Evolutionary conservation across 805 yeast species (phyloP).

Genomic region (Saccharomycopsis sp.): DNA sequence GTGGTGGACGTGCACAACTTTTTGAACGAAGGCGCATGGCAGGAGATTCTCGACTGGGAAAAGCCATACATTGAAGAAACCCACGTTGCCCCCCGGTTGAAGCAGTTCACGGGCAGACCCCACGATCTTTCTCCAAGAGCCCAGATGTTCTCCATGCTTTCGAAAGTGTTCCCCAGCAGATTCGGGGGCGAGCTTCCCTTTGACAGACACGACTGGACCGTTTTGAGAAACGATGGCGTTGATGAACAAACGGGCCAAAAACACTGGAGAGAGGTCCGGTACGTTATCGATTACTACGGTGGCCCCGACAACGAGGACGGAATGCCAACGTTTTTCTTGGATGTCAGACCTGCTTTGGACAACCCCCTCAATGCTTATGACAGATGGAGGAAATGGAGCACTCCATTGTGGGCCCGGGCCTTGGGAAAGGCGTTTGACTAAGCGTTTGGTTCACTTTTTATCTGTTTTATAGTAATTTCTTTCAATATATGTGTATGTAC

Average conservation of each 20-base stretch:
- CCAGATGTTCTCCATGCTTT: conserved; percentile 50
- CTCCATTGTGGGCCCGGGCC: no score
- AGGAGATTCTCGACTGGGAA: conserved; percentile 90
- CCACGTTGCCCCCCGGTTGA: conserved; percentile 60
- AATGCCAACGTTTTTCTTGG: conserved; percentile 84
- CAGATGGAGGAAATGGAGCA: conserved; percentile 58
- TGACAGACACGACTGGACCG: conserved; percentile 99
- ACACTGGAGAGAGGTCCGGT: conserved; percentile 67
- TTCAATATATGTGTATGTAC: neutral
- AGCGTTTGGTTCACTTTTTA: no score
- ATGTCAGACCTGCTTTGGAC: conserved; percentile 94
- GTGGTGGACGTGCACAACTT: conserved; percentile 98
- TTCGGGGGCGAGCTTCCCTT: conserved; percentile 82
- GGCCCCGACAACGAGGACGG: conserved; percentile 86
- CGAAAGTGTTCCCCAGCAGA: conserved; percentile 60
- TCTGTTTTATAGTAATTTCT: neutral
- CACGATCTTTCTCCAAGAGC: conserved; percentile 84
- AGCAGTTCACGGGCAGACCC: conserved; percentile 88
- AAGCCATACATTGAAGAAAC: conserved; percentile 45
- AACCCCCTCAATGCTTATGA: conserved; percentile 52
- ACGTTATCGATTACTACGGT: conserved; percentile 92
- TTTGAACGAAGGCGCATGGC: conserved; percentile 96
- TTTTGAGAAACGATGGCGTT: conserved; percentile 51
- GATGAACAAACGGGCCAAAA: conserved; percentile 26
- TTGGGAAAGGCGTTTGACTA: no score